phyloP scores from a whole-genome alignment of 192 early-diverging fungal genomes.

The Entomortierella lignicola region DNA sequence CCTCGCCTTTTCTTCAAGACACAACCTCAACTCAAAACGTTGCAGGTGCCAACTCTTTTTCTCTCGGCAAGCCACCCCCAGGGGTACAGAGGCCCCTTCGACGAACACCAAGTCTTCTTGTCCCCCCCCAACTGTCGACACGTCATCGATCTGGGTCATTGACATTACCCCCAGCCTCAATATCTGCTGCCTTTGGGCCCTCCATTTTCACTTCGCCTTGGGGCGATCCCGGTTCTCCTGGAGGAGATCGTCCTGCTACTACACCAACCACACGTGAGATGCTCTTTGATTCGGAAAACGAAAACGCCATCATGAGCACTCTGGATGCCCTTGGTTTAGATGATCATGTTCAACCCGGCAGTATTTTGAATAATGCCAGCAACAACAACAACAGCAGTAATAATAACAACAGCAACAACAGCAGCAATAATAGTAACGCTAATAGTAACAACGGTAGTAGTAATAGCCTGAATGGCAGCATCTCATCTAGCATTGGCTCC shows the following conservation, averaged over 20 bases:
- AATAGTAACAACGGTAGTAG: conserved; percentile 18
- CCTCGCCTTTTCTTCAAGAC: conserved; percentile 31
- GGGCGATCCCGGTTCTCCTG: conserved; percentile 60
- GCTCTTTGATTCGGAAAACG: conserved; percentile 66
- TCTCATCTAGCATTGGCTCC: conserved; percentile 24
- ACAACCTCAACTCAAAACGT: conserved; percentile 12
- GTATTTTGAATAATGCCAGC: conserved; percentile 12
- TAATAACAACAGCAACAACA: conserved; percentile 12
- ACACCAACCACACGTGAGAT: conserved; percentile 60
- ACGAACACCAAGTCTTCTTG: conserved; percentile 42
- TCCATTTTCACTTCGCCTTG: conserved; percentile 71
- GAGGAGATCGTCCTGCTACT: conserved; percentile 53
- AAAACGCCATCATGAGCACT: conserved; percentile 68
- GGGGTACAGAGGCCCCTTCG: conserved; percentile 28
- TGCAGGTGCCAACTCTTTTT: conserved; percentile 20
- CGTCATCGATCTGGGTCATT: conserved; percentile 67
- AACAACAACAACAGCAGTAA: conserved; percentile 6
- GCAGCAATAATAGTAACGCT: conserved; percentile 2
- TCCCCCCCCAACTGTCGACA: conserved; percentile 54
- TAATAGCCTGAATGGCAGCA: conserved; percentile 7
- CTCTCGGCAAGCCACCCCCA: conserved; percentile 33
- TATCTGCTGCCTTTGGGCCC: conserved; percentile 67
- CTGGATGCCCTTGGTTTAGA: conserved; percentile 79
- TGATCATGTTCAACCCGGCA: conserved; percentile 59
- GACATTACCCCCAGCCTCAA: conserved; percentile 62